Conservation (phyloP, 2,329 filamentous ascomycete genomes). For the Acrodontium crateriforme region DNA sequence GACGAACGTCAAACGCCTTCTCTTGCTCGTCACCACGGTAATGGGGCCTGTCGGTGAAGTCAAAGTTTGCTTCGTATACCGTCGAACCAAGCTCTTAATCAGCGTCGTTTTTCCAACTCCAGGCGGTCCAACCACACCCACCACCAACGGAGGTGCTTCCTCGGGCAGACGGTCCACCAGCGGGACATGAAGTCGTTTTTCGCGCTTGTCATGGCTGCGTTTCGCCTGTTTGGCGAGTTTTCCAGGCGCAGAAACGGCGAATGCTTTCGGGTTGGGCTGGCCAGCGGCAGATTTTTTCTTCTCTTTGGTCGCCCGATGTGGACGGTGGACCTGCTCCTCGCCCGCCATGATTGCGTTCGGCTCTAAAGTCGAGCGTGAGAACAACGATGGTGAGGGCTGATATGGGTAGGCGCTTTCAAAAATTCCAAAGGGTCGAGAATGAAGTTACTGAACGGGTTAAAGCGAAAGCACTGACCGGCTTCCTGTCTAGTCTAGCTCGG, state of each 20-base stretch:
- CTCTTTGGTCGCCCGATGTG: slow-evolving; percentile 77
- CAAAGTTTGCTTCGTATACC: slow-evolving; percentile 92
- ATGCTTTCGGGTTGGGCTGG: slow-evolving; percentile 81
- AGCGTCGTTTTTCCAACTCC: slow-evolving; percentile 91
- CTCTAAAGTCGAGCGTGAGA: no score
- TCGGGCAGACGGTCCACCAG: slow-evolving; percentile 91
- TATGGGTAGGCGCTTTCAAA: not conserved
- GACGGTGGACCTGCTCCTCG: slow-evolving; percentile 61
- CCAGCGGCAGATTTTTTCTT: slow-evolving; percentile 54
- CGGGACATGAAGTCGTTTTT: slow-evolving; percentile 91
- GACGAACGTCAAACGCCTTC: slow-evolving; percentile 83
- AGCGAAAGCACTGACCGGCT: no score
- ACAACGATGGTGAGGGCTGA: not conserved
- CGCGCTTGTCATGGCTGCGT: slow-evolving; percentile 69
- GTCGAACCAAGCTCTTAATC: slow-evolving; percentile 81
- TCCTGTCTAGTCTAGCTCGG: no score
- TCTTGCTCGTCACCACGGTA: slow-evolving; percentile 92
- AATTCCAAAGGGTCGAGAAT: no score
- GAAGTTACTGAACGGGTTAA: no score
- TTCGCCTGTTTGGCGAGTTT: slow-evolving; percentile 63
- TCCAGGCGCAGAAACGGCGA: slow-evolving; percentile 70
- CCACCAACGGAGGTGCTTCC: slow-evolving; percentile 84
- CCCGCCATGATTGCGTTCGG: slow-evolving; percentile 21
- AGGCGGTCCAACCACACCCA: slow-evolving; percentile 86
- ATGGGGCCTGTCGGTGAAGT: slow-evolving; percentile 81